Percentiles rank a stretch among this genome's conserved stretches.
These are phyloP conservation scores for Triticum dicoccoides DNA, from an alignment of 176 grass and related monocot species.

Conservation along the genomic window DNA sequence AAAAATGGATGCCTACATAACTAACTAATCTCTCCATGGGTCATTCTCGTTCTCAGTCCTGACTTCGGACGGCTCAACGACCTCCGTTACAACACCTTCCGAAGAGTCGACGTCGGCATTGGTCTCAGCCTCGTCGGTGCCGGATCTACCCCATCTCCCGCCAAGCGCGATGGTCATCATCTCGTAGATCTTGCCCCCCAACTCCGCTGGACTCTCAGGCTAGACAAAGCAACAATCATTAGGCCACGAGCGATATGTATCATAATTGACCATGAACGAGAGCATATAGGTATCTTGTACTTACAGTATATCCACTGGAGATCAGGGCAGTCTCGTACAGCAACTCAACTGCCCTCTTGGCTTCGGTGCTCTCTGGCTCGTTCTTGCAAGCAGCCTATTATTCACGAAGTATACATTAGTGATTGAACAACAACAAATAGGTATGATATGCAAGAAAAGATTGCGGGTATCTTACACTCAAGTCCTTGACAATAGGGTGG, in stretches of 20 bases:
- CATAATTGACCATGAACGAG: not conserved
- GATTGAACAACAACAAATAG: not conserved
- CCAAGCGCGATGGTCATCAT: slow-evolving; percentile 95
- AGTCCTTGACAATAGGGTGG: slow-evolving; percentile 86
- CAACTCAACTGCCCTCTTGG: slow-evolving; percentile 77
- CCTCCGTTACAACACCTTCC: slow-evolving; percentile 38
- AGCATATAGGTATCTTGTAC: not conserved
- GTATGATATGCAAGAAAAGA: not conserved
- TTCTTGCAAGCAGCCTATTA: slow-evolving; percentile 90
- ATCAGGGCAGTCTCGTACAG: slow-evolving; percentile 93
- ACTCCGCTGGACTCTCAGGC: slow-evolving; percentile 85
- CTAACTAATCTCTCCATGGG: slow-evolving; percentile 72
- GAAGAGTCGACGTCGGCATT: not conserved
- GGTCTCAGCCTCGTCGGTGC: slow-evolving; percentile 24
- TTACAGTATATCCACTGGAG: slow-evolving; percentile 97
- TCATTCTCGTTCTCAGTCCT: slow-evolving; percentile 83
- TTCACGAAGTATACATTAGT: not conserved
- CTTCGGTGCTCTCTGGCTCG: slow-evolving; percentile 75
- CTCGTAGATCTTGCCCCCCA: slow-evolving; percentile 95
- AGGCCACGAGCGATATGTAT: not conserved
- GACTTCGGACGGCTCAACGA: slow-evolving; percentile 79
- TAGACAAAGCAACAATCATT: slow-evolving; percentile 16
- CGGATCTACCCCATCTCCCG: slow-evolving; percentile 82
- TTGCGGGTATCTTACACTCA: slow-evolving; percentile 31
- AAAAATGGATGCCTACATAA: not conserved